phyloP scores from a whole-genome alignment of 495 filamentous ascomycete genomes.

The Chaetomium fimeti region DNA sequence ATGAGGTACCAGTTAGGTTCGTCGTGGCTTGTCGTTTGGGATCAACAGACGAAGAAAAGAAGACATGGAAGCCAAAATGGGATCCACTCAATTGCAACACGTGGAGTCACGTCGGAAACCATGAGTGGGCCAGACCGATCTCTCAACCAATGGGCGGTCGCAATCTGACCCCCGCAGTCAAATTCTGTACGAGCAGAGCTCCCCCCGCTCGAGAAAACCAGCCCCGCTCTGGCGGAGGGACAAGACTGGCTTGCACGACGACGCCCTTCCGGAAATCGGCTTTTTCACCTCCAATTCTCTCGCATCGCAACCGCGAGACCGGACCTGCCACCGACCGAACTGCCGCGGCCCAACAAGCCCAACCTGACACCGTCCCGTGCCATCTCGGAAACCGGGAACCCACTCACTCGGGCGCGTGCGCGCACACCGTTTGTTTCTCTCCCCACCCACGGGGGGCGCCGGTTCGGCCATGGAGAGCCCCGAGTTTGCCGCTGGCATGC shows the following conservation, averaged over 20 bases:
- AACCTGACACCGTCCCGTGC: conserved; percentile 32
- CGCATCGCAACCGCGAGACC: conserved; percentile 38
- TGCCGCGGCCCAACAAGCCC: conserved; percentile 31
- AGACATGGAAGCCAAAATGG: neutral
- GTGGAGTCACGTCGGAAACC: neutral
- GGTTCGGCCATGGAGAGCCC: conserved; percentile 34
- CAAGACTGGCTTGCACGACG: conserved; percentile 19
- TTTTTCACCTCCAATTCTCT: conserved; percentile 34
- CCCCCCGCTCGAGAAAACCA: conserved; percentile 15
- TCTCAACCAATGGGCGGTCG: neutral
- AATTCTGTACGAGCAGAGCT: conserved; percentile 4
- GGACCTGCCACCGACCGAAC: conserved; percentile 33
- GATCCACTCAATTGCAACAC: neutral
- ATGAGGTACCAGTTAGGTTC: too few species aligned
- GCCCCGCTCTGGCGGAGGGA: conserved; percentile 11
- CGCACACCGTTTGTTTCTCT: conserved; percentile 14
- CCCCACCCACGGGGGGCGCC: conserved; percentile 15
- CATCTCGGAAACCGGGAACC: conserved; percentile 30
- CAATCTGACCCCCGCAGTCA: neutral
- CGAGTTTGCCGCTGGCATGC: conserved; percentile 41
- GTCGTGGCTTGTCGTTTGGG: too few species aligned
- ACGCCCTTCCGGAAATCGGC: conserved; percentile 35
- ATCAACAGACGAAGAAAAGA: neutral
- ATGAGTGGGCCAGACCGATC: neutral
- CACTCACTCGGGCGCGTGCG: conserved; percentile 10